Percentiles rank a stretch among this genome's conserved stretches.
phyloP scores from a whole-genome alignment of 352 stramenopile species.

The Blastocystis sp. region DNA sequence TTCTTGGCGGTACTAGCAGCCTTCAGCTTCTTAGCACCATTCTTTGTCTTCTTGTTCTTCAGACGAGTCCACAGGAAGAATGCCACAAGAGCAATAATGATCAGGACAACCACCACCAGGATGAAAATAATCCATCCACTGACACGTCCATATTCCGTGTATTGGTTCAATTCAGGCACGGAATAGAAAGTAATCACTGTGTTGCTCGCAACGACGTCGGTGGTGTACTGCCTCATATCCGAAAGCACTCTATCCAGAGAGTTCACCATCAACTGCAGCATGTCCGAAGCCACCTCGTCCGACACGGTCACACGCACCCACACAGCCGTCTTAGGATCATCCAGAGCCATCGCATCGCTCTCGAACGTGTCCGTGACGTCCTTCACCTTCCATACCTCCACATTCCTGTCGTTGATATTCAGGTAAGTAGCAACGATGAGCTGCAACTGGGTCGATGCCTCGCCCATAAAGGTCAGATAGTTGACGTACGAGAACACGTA shows the following conservation, averaged over 20 bases:
- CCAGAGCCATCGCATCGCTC: not conserved
- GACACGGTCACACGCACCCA: not conserved
- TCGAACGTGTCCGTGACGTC: conserved; percentile 8
- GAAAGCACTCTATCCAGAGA: not conserved
- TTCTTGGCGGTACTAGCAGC: not conserved
- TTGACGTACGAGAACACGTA: not conserved
- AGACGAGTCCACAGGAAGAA: conserved; percentile 46
- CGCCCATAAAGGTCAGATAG: not conserved
- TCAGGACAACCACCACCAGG: not conserved
- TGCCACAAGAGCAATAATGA: not conserved
- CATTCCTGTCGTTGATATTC: not conserved
- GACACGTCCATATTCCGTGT: not conserved
- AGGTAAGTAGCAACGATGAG: not conserved
- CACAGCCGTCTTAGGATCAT: not conserved
- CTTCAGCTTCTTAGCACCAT: conserved; percentile 22
- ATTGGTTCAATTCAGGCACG: not conserved
- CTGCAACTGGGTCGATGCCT: not conserved
- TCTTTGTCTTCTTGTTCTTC: conserved; percentile 60
- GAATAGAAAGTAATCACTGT: not conserved
- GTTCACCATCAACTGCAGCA: not conserved
- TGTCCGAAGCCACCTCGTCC: not conserved
- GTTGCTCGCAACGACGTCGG: not conserved
- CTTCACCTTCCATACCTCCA: conserved; percentile 48
- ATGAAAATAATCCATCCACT: conserved; percentile 2
- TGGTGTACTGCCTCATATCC: not conserved